A percentile compares a stretch with the other conserved stretches of the same genome.
phyloP scores from a whole-genome alignment of 2,329 filamentous ascomycete species.

The Penicillium palitans region DNA sequence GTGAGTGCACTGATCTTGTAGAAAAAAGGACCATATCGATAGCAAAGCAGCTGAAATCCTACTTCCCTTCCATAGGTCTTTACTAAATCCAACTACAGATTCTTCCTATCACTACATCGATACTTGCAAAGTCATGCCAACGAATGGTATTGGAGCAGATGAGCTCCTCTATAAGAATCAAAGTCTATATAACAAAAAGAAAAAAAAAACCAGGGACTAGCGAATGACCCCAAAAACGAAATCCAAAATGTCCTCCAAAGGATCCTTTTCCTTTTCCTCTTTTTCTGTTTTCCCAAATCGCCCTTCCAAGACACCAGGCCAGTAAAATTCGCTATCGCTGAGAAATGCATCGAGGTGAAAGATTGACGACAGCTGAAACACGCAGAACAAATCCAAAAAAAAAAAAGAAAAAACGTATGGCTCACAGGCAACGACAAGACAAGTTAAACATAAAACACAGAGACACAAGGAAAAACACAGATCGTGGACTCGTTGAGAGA shows the following conservation, averaged over 20 bases:
- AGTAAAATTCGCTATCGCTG: slow-evolving; percentile 26
- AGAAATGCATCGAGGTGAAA: slow-evolving; percentile 28
- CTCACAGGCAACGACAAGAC: slow-evolving; percentile 25
- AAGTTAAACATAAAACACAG: slow-evolving; percentile 23
- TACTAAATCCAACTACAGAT: background rate
- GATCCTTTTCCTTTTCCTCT: slow-evolving; percentile 13
- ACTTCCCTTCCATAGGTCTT: no score
- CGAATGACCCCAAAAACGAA: slow-evolving; percentile 17
- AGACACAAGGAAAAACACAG: slow-evolving; percentile 13
- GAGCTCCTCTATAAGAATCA: slow-evolving; percentile 8
- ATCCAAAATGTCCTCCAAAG: slow-evolving; percentile 18
- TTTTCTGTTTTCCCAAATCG: slow-evolving; percentile 21
- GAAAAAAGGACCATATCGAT: background rate
- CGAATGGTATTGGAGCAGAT: slow-evolving; percentile 8
- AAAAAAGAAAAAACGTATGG: slow-evolving; percentile 15
- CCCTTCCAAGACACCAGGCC: slow-evolving; percentile 25
- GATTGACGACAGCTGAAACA: slow-evolving; percentile 20
- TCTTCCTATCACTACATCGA: background rate
- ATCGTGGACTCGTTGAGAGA: slow-evolving; percentile 17
- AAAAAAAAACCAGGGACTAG: slow-evolving; percentile 13
- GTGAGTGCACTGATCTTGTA: no score
- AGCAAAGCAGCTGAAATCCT: background rate
- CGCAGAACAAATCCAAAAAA: slow-evolving; percentile 4
- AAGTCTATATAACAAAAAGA: slow-evolving; percentile 18
- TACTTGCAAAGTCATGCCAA: slow-evolving; percentile 1